phyloP scores from a whole-genome alignment of 306 rosid genomes.

The Rosa persica region DNA sequence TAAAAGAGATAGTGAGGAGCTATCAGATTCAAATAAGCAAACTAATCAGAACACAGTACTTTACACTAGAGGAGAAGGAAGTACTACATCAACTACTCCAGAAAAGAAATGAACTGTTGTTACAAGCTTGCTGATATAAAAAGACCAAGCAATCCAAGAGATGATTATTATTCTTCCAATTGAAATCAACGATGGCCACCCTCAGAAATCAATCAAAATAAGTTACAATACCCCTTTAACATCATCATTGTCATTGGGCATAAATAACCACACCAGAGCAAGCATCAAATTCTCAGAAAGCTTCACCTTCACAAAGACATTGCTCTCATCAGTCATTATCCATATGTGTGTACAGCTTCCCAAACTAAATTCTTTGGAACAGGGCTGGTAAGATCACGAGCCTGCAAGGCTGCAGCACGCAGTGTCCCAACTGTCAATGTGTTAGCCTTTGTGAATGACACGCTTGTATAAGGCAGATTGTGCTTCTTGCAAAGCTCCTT shows the following conservation, averaged over 20 bases:
- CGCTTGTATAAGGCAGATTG: conserved; percentile 54
- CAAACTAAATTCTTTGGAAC: conserved; percentile 64
- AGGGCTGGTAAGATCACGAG: conserved; percentile 49
- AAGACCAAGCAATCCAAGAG: conserved; percentile 26
- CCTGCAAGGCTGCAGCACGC: conserved; percentile 65
- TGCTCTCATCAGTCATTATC: conserved; percentile 29
- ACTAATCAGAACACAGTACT: background rate
- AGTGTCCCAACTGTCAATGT: conserved; percentile 48
- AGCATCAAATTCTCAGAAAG: conserved; percentile 33
- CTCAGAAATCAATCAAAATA: conserved; percentile 30
- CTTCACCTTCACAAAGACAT: conserved; percentile 3
- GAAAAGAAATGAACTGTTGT: conserved; percentile 21
- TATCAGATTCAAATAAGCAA: background rate
- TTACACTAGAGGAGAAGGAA: conserved; percentile 10
- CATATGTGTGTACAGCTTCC: conserved; percentile 79
- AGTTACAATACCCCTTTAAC: conserved; percentile 8
- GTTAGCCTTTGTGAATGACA: conserved; percentile 68
- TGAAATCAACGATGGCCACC: conserved; percentile 35
- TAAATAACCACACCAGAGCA: conserved; percentile 26
- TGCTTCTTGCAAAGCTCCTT: conserved; percentile 64
- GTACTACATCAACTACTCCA: conserved; percentile 28
- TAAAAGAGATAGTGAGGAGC: background rate
- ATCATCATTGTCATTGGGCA: conserved; percentile 1
- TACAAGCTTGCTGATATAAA: conserved; percentile 18
- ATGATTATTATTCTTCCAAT: conserved; percentile 34